These are phyloP conservation scores for Yarrowia galli DNA, from an alignment of 1,139 yeast genomes.

Conservation along the genomic window DNA sequence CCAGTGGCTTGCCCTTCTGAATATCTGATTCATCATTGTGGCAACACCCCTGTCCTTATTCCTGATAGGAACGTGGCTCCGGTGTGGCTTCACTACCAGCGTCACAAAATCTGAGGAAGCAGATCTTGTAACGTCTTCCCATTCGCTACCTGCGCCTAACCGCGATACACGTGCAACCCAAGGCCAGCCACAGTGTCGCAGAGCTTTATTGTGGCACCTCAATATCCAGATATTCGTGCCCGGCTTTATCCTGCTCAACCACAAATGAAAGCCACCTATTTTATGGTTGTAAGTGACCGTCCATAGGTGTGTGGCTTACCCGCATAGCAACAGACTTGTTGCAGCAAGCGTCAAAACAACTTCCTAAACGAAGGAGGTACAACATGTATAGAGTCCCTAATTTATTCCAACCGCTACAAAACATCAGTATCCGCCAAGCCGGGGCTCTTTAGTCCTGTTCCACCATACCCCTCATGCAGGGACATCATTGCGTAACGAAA, in stretches of 20 bases:
- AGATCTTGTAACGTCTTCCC: background rate
- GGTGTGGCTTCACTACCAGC: constrained; percentile 10
- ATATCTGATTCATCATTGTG: background rate
- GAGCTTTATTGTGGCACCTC: background rate
- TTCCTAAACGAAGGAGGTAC: background rate
- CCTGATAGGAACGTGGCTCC: background rate
- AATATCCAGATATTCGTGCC: background rate
- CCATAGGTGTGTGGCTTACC: constrained; percentile 10
- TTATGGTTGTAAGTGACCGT: background rate
- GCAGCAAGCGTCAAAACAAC: background rate
- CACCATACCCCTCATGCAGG: constrained; percentile 31
- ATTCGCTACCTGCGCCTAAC: constrained; percentile 1
- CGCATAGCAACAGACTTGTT: background rate
- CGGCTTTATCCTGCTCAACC: constrained; percentile 18
- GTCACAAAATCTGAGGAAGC: constrained; percentile 1
- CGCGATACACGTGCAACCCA: constrained; percentile 3
- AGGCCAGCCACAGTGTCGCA: constrained; percentile 19
- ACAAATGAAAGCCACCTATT: constrained; percentile 4
- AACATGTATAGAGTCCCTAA: background rate
- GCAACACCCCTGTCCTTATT: background rate
- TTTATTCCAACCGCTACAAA: background rate
- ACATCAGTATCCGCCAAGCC: background rate
- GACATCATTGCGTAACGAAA: constrained; percentile 28
- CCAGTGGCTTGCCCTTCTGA: background rate
- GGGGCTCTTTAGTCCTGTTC: background rate